Percentiles rank a stretch among this genome's conserved stretches.
Conservation (phyloP, 768 basidiomycete genomes). For the Naematelia encephala region DNA sequence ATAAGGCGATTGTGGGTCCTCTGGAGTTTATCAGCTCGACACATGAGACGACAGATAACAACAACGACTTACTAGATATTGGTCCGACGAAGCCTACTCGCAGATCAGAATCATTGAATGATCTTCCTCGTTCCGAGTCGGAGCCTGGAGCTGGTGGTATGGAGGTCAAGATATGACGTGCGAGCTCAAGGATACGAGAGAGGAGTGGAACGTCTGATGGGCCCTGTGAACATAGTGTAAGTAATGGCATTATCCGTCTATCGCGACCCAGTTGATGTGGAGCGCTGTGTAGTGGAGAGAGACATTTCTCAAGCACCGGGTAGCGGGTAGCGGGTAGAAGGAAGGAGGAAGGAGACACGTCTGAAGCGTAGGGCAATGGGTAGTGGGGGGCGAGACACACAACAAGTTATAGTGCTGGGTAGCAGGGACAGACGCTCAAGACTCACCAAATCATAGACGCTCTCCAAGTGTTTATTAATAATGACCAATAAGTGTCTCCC, state of each 20-base stretch:
- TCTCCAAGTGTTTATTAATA: conserved; percentile 37
- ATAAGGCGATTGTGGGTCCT: conserved; percentile 39
- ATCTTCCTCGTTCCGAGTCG: conserved; percentile 21
- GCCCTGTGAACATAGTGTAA: conserved; percentile 15
- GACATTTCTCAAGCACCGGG: too few species aligned
- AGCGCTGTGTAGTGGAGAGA: too few species aligned
- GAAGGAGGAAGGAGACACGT: too few species aligned
- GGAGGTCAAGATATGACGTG: conserved; percentile 13
- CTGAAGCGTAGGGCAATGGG: too few species aligned
- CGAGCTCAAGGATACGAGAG: conserved; percentile 29
- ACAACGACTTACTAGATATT: conserved; percentile 24
- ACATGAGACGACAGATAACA: background rate
- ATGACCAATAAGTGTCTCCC: conserved; percentile 39
- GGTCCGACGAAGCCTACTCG: conserved; percentile 39
- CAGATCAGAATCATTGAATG: conserved; percentile 17
- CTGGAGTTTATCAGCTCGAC: conserved; percentile 9
- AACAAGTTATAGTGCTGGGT: too few species aligned
- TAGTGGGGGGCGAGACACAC: too few species aligned
- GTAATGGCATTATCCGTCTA: background rate
- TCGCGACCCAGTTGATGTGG: background rate
- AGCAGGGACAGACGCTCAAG: too few species aligned
- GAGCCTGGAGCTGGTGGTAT: background rate
- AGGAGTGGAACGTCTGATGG: conserved; percentile 37
- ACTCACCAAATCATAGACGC: conserved; percentile 41
- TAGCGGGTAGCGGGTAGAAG: too few species aligned